A percentile compares a stretch with the other conserved stretches of the same genome.
Conservation (phyloP, 352 stramenopile genomes). For the Globisporangium takayamanum region DNA sequence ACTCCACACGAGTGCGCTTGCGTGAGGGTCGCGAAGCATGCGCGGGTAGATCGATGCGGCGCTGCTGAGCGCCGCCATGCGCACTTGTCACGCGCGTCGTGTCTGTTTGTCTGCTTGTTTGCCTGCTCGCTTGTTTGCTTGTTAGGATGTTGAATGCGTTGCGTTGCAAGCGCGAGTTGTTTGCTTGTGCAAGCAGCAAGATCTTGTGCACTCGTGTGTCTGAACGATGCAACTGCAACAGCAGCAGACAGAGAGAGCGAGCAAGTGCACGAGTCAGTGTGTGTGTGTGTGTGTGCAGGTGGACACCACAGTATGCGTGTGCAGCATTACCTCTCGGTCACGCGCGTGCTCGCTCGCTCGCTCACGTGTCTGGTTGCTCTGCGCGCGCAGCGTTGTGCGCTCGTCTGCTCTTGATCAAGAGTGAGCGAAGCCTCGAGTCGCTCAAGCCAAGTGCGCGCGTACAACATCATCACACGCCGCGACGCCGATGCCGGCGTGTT, state of each 20-base stretch:
- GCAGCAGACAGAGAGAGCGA: no score
- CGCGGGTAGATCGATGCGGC: constrained; percentile 1
- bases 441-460: background rate
- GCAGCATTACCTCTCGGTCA: no score
- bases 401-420: constrained; percentile 13
- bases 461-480: background rate
- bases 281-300: no score
- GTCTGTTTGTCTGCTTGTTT: constrained; percentile 4
- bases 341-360: background rate
- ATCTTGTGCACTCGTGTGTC: background rate
- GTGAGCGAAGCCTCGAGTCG: background rate
- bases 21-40: constrained; percentile 7
- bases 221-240: background rate
- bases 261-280: no score
- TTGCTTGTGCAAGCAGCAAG: background rate
- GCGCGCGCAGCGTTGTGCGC: background rate
- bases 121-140: constrained; percentile 3
- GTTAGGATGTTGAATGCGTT: background rate
- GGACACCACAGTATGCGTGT: no score
- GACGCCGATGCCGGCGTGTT: no score
- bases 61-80: constrained; percentile 6
- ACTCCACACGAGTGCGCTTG: background rate
- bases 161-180: background rate
- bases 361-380: no score
- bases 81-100: background rate